Base-by-base conservation (phyloP, 2,329 filamentous ascomycete species). In the Eutypa lata region DNA sequence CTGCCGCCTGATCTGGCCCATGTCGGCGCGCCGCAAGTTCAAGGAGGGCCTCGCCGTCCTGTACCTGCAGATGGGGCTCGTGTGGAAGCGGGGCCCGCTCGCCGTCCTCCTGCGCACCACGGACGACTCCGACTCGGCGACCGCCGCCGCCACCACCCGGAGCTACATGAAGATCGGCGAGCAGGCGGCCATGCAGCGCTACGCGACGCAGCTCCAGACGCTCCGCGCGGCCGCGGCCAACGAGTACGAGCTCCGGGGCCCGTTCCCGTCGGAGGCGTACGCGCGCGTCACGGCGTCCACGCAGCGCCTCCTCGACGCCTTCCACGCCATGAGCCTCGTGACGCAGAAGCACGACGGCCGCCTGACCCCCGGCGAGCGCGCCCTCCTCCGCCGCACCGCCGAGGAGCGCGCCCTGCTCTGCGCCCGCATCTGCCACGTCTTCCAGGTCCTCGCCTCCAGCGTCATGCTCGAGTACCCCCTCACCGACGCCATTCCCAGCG, bases 401-500 rank as follows among this genome's bases (percentile, higher is more conserved):
- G 76, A 83, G 8, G 93, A 99, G 71, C 83, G 94, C 50, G 83
- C 81, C 10, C 85, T 92, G 56, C 79, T 99, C 31, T 96, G 91
- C 62, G 84, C 89, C 50, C 86, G 94, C 49, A 95, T 97, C 63
- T 95, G 91, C 67, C 94, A 97, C 78, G 81, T 99, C 16, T 84
- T 84, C 58, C 79, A 85, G 65, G 94, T 97, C 6, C 82, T 99
- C 57, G 94, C 94, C 1, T 94, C 89, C 42, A 96, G 90, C 14
- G 85, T 97, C 74, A 96, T 96, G 78, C 80, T 97, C 8, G 92
- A 96, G 71, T 97, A 96, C 63, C 92, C 94, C 0, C 78, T 99
- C 53, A 93, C 89, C 35, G 91, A 97, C 65, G 90, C 89, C 13
- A 78, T 97, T 42, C 94, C 94, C 0, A 91, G 87, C 56, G 89